A percentile compares a stretch with the other conserved stretches of the same genome.
Conservation (phyloP, 768 basidiomycete species). For the Dentipellis fragilis region DNA sequence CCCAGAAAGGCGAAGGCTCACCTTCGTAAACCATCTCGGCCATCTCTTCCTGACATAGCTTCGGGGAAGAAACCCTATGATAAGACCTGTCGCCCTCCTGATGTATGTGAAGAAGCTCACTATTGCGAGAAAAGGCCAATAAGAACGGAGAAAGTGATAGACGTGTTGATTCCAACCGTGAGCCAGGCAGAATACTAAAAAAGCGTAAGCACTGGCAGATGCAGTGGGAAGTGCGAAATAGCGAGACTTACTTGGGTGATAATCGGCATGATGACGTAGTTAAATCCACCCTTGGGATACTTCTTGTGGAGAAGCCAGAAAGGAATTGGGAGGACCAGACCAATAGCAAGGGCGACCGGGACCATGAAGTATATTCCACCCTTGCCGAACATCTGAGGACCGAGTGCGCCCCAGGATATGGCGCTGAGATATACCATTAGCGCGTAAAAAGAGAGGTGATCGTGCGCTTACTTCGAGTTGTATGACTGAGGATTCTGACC, state of each 20-base stretch:
- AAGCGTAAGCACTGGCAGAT: background rate
- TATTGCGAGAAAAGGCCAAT: constrained; percentile 13
- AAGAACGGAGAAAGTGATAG: constrained; percentile 14
- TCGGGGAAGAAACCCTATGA: background rate
- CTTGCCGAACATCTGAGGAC: constrained; percentile 22
- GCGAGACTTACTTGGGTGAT: constrained; percentile 13
- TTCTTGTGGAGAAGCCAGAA: constrained; percentile 23
- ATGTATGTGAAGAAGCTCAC: background rate
- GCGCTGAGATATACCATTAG: constrained; percentile 8
- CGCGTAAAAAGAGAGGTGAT: background rate
- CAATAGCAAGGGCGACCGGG: constrained; percentile 20
- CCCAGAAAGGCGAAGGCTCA: background rate
- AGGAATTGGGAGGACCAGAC: constrained; percentile 24
- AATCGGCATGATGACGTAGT: constrained; percentile 20
- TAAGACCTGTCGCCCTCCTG: background rate
- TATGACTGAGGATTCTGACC: constrained; percentile 21
- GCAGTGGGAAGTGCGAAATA: background rate
- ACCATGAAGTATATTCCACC: constrained; percentile 18
- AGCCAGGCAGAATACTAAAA: constrained; percentile 18
- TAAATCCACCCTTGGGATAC: constrained; percentile 19
- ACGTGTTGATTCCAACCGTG: constrained; percentile 24
- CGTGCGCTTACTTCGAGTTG: constrained; percentile 19
- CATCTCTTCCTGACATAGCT: constrained; percentile 18
- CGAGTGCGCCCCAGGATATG: constrained; percentile 23
- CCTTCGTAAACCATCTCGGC: constrained; percentile 23